phyloP scores from a whole-genome alignment of 768 basidiomycete genomes.

The Auricularia auricula-judae region DNA sequence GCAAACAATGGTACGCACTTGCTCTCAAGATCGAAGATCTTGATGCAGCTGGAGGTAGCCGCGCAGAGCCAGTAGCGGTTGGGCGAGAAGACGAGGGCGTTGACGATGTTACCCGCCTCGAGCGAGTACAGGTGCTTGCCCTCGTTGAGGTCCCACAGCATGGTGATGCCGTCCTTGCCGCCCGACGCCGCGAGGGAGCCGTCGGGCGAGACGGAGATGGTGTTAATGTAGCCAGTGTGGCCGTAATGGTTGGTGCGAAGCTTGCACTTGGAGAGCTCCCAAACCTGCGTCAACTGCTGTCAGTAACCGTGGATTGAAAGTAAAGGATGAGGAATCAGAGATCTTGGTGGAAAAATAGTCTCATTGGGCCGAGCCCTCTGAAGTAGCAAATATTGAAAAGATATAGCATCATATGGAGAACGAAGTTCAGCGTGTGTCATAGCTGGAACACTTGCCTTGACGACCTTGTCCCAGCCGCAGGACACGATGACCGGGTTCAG shows the following conservation, averaged over 20 bases:
- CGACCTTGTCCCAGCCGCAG: slow-evolving; percentile 99
- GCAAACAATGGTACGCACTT: slow-evolving; percentile 27
- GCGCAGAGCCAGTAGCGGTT: slow-evolving; percentile 99
- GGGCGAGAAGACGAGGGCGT: slow-evolving; percentile 98
- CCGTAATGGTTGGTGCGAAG: slow-evolving; percentile 99
- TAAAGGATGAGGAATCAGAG: slow-evolving; percentile 40
- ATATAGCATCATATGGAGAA: slow-evolving; percentile 28
- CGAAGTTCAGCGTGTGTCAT: slow-evolving; percentile 5
- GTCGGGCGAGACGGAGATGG: slow-evolving; percentile 95
- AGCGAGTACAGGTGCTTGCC: slow-evolving; percentile 99
- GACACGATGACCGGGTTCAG: slow-evolving; percentile 98
- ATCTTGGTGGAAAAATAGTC: slow-evolving; percentile 74
- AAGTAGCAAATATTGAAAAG: slow-evolving; percentile 77
- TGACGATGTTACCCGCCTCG: slow-evolving; percentile 96
- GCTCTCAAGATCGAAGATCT: slow-evolving; percentile 99
- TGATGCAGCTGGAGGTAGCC: slow-evolving; percentile 92
- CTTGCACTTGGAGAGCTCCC: slow-evolving; percentile 99
- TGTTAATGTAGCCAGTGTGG: slow-evolving; percentile 99
- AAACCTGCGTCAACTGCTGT: slow-evolving; percentile 50
- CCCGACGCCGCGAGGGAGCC: slow-evolving; percentile 98
- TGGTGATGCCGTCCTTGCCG: slow-evolving; percentile 98
- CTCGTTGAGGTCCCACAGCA: slow-evolving; percentile 99
- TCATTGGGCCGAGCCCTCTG: slow-evolving; percentile 66
- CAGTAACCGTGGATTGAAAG: slow-evolving; percentile 3
- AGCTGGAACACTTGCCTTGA: slow-evolving; percentile 62